Percentiles rank a stretch among this genome's conserved stretches.
phyloP scores from a whole-genome alignment of 257 asterid genomes.

The Ophiorrhiza pumila region DNA sequence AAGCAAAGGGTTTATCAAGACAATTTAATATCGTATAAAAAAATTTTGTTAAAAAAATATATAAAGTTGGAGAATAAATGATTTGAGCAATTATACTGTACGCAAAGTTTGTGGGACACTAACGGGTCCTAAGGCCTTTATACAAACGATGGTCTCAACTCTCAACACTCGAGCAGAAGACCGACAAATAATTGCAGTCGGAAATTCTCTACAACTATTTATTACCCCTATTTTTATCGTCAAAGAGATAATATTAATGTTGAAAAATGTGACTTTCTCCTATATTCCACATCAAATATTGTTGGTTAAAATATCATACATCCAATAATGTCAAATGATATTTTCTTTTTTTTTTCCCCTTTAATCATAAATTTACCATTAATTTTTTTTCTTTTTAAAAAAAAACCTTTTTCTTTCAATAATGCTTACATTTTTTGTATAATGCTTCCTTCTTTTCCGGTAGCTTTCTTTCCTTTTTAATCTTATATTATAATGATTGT shows the following conservation, averaged over 20 bases:
- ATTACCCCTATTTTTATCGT: not conserved
- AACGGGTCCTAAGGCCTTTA: not conserved
- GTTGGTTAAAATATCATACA: not conserved
- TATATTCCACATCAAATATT: not conserved
- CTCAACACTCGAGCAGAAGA: not conserved
- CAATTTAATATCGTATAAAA: too few species aligned
- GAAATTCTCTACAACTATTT: not conserved
- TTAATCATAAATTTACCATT: too few species aligned
- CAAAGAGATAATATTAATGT: not conserved
- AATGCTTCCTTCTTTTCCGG: not conserved
- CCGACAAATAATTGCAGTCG: conserved; percentile 11
- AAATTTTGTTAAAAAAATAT: not conserved
- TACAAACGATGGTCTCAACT: not conserved
- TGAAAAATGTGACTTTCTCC: not conserved
- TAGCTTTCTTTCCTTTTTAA: not conserved
- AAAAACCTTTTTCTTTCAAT: not conserved
- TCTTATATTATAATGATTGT: not conserved
- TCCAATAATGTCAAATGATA: not conserved
- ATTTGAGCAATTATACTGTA: not conserved
- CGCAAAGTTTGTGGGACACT: conserved; percentile 7
- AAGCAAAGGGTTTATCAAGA: too few species aligned
- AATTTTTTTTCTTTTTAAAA: too few species aligned
- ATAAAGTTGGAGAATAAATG: not conserved
- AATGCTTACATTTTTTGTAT: not conserved
- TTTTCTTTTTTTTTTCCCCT: not conserved